These are phyloP conservation scores for Cryphonectria parasitica DNA, from an alignment of 2,329 filamentous ascomycete species.

Conservation along the genomic window DNA sequence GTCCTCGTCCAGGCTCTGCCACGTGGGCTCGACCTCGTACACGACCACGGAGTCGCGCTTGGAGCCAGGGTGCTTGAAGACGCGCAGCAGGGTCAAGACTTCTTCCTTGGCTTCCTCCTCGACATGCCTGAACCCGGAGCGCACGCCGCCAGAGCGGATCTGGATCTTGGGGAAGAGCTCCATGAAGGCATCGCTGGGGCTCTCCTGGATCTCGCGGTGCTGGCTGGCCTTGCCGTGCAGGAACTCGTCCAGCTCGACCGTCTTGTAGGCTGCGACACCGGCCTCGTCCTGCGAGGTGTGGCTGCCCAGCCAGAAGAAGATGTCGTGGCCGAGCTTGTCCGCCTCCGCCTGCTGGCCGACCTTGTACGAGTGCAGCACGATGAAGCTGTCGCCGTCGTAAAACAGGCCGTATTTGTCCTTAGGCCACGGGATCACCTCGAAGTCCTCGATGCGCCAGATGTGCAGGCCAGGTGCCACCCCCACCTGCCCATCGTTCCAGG, in stretches of 20 bases:
- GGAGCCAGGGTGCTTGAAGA: constrained; percentile 62
- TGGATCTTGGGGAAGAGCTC: constrained; percentile 62
- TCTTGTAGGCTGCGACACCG: constrained; percentile 71
- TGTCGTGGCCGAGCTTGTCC: constrained; percentile 60
- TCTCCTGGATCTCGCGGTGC: constrained; percentile 65
- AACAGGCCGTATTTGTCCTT: constrained; percentile 61
- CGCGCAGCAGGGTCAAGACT: constrained; percentile 58
- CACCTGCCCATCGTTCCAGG: constrained; percentile 64
- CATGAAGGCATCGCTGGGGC: constrained; percentile 63
- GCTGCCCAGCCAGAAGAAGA: constrained; percentile 72
- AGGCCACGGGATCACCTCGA: constrained; percentile 66
- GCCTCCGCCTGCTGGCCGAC: constrained; percentile 39
- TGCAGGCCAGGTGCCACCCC: constrained; percentile 58
- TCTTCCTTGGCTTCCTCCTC: constrained; percentile 49
- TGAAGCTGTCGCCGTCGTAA: constrained; percentile 70
- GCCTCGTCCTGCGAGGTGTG: constrained; percentile 71
- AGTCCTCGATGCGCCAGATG: constrained; percentile 71
- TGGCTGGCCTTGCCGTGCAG: constrained; percentile 64
- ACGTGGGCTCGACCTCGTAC: constrained; percentile 65
- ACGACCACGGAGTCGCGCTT: constrained; percentile 59
- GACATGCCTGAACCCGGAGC: constrained; percentile 67
- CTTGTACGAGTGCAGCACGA: constrained; percentile 64
- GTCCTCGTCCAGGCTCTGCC: constrained; percentile 64
- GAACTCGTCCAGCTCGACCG: constrained; percentile 71
- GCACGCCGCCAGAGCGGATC: constrained; percentile 64